phyloP scores from a whole-genome alignment of 2,329 filamentous ascomycete species.

The Sporothrix inflata region DNA sequence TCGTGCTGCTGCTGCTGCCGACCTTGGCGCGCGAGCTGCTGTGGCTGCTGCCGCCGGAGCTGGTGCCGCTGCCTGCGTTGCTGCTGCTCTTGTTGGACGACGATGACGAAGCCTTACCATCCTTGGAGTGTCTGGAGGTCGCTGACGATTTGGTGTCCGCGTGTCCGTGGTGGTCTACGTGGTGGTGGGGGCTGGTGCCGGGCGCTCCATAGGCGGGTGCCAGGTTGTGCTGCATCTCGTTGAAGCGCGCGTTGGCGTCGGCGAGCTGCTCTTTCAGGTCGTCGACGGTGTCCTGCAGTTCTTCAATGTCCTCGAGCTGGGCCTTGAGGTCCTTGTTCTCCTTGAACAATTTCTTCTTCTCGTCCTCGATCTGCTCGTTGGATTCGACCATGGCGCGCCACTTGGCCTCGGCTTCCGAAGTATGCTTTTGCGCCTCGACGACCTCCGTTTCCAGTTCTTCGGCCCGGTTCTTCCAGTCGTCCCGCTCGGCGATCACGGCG shows the following conservation, averaged over 20 bases:
- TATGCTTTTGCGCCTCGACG: constrained; percentile 31
- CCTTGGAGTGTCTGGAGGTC: constrained; percentile 12
- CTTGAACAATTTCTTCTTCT: constrained; percentile 35
- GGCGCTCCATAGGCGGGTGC: constrained; percentile 32
- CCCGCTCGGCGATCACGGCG: constrained; percentile 33
- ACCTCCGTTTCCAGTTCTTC: constrained; percentile 36
- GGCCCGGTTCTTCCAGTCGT: constrained; percentile 37
- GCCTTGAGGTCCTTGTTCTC: constrained; percentile 29
- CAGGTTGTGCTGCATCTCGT: constrained; percentile 37
- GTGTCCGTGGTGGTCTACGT: background rate
- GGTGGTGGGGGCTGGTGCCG: constrained; percentile 26
- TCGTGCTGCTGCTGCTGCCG: constrained; percentile 29
- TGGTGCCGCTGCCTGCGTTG: constrained; percentile 19
- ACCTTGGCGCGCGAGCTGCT: constrained; percentile 24
- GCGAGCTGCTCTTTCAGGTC: constrained; percentile 35
- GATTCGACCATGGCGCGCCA: constrained; percentile 35
- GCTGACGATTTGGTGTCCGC: background rate
- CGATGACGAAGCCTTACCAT: constrained; percentile 18
- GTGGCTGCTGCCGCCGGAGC: constrained; percentile 20
- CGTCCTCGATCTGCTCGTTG: constrained; percentile 38
- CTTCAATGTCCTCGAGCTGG: constrained; percentile 29
- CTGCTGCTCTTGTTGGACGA: constrained; percentile 18
- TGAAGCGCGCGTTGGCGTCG: constrained; percentile 35
- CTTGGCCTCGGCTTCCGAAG: constrained; percentile 36
- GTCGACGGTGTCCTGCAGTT: constrained; percentile 33